Conservation (phyloP, 2,329 filamentous ascomycete genomes). For the Pseudogymnoascus sp. region DNA sequence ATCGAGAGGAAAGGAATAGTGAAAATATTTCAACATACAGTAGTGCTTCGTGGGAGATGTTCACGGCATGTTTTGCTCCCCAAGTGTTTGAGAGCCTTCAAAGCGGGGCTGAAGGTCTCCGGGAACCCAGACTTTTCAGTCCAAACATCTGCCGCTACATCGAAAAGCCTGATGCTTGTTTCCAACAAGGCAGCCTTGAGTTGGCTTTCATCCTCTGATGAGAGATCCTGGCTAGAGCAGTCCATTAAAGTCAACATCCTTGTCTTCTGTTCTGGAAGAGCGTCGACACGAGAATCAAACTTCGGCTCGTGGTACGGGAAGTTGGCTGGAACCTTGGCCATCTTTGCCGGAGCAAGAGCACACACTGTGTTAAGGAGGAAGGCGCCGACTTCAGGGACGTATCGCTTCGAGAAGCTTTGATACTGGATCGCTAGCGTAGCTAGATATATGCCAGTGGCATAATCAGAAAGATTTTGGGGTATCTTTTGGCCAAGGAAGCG, state of each 20-base stretch:
- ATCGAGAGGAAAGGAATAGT: not conserved
- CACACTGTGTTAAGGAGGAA: conserved; percentile 69
- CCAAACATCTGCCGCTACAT: conserved; percentile 65
- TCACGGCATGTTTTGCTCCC: conserved; percentile 41
- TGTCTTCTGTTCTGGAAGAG: conserved; percentile 32
- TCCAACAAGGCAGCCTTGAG: conserved; percentile 52
- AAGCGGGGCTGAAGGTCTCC: conserved; percentile 66
- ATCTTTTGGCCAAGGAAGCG: conserved; percentile 75
- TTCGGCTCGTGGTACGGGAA: conserved; percentile 56
- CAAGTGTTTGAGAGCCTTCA: conserved; percentile 53
- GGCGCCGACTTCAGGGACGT: conserved; percentile 79
- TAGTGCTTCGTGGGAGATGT: conserved; percentile 37
- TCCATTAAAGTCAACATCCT: conserved; percentile 54
- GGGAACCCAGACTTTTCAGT: conserved; percentile 61
- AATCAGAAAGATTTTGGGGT: conserved; percentile 55
- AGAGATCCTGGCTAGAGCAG: conserved; percentile 32
- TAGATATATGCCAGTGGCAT: conserved; percentile 69
- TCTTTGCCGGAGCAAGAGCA: conserved; percentile 51
- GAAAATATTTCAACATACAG: conserved; percentile 17
- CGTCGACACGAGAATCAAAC: conserved; percentile 41
- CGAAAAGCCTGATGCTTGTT: conserved; percentile 57
- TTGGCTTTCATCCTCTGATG: conserved; percentile 19
- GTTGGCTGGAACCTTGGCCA: conserved; percentile 38
- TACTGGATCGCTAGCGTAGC: conserved; percentile 73
- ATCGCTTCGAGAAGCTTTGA: conserved; percentile 74